phyloP scores from a whole-genome alignment of 768 basidiomycete genomes.

The Porphyrellus cyaneotinctus region DNA sequence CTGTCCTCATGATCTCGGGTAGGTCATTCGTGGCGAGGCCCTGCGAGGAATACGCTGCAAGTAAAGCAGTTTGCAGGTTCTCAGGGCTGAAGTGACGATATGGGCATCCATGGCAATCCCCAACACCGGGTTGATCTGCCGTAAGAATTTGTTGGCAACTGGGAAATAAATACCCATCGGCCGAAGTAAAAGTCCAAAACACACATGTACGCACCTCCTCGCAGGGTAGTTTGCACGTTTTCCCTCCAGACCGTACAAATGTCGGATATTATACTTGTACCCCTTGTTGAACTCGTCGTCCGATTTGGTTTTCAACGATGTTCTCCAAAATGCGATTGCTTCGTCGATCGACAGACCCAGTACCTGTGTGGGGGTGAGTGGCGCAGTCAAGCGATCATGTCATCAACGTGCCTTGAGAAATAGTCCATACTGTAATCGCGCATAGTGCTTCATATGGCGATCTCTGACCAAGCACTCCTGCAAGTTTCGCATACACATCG shows the following conservation, averaged over 20 bases:
- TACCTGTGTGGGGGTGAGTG: constrained; percentile 48
- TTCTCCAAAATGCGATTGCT: constrained; percentile 89
- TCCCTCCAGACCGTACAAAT: constrained; percentile 91
- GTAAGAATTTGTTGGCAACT: constrained; percentile 91
- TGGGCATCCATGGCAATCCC: constrained; percentile 83
- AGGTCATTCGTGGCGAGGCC: constrained; percentile 68
- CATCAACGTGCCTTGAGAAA: constrained; percentile 78
- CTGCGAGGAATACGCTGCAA: constrained; percentile 60
- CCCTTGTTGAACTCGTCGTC: constrained; percentile 99
- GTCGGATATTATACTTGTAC: constrained; percentile 95
- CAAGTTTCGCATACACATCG: constrained; percentile 89
- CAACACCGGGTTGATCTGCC: constrained; percentile 58
- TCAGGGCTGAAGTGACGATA: constrained; percentile 85
- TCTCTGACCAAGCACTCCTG: constrained; percentile 76
- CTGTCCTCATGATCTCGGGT: constrained; percentile 75
- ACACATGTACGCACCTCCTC: constrained; percentile 59
- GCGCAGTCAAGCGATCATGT: neutral
- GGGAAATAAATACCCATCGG: constrained; percentile 4
- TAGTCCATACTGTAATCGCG: constrained; percentile 83
- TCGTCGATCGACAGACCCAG: constrained; percentile 93
- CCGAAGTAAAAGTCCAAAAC: neutral
- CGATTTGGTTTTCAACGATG: constrained; percentile 69
- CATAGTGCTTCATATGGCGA: constrained; percentile 89
- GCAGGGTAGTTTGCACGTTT: constrained; percentile 93
- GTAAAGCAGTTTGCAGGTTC: constrained; percentile 74